Evolutionary conservation across 2,329 filamentous ascomycete genomes (phyloP), one percentile per base, ranked within the genome.

Genomic region (Akanthomyces dipterigenus): DNA sequence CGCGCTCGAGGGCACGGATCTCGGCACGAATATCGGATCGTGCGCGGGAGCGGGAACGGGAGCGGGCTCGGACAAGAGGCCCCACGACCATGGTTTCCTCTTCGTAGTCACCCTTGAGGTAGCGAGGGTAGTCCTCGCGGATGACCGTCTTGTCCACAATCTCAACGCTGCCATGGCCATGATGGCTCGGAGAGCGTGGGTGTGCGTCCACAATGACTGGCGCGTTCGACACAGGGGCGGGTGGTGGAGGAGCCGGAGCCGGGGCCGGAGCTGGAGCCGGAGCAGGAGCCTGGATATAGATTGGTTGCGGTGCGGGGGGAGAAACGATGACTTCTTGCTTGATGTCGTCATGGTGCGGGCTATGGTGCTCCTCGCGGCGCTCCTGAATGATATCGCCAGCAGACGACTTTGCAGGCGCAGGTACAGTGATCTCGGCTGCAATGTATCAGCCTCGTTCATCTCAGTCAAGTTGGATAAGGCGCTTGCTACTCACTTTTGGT

Each of bases 21-120:
- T 95, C 89, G 36, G 85, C 81, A 54, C 86, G 83, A 66, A 95
- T 87, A 11, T 91, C 87, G 7, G 78, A 65, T 67, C 76, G 69
- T 68, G 75, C 71, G 63, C 76, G 75, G 2, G 77, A 79, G 1
- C 73, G 72, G 5, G 76, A 78, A 22, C 71, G 77, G 49, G 76
- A 78, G 26, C 71, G 77, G 46, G 56, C 5, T 45, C 48, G 22
- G 14, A 81, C 67, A 2, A 77, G 77, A 4, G 82, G 67, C 9
- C 79, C 70, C 3, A 71, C 61, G 1, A 70, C 69, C 2, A 69
- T 64, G 42, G 71, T 68, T 54, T 70, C 66, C 63, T 72, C 70
- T 26, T 70, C 67, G 43, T 70, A 70, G 24, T 65, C 36, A 66
- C 68, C 49, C 63, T 69, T 60, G 58, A 69, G 65, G 63, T 72